A percentile compares a stretch with the other conserved stretches of the same genome.
Evolutionary conservation across 257 asterid genomes (phyloP).

Genomic region (Solanum boliviense): DNA sequence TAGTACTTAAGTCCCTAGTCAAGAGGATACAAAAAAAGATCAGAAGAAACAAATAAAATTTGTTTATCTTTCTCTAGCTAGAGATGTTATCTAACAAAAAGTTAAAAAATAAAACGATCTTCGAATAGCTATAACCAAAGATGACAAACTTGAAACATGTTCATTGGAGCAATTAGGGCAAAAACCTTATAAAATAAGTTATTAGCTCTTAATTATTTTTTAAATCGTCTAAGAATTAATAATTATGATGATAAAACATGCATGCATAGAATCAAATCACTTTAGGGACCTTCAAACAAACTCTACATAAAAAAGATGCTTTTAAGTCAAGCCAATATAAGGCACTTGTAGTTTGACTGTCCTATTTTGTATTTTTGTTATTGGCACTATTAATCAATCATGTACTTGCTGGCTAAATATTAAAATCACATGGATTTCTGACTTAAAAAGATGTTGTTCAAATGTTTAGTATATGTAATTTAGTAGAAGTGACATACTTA

Average conservation of each 20-base stretch:
- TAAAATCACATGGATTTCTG: constrained; percentile 2
- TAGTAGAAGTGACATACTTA: not conserved
- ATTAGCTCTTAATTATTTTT: not conserved
- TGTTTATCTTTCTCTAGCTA: not conserved
- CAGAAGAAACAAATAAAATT: not conserved
- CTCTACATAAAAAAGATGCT: constrained; percentile 8
- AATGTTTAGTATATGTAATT: not conserved
- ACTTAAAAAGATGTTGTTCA: not conserved
- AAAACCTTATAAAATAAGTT: not conserved
- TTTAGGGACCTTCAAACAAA: not conserved
- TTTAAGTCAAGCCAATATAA: constrained; percentile 9
- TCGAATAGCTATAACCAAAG: not conserved
- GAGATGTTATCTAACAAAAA: not conserved
- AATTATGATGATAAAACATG: not conserved
- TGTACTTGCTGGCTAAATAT: constrained; percentile 2
- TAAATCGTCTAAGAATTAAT: not conserved
- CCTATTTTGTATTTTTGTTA: constrained; percentile 6
- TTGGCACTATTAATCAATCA: not conserved
- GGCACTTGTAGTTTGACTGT: constrained; percentile 1
- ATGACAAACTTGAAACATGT: constrained; percentile 1
- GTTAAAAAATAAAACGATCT: not conserved
- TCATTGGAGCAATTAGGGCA: not conserved
- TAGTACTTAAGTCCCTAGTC: not conserved
- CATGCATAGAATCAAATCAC: not conserved
- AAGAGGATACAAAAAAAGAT: not conserved